Base-by-base conservation (phyloP, 2,329 filamentous ascomycete species). In the Coniochaeta sp. region DNA sequence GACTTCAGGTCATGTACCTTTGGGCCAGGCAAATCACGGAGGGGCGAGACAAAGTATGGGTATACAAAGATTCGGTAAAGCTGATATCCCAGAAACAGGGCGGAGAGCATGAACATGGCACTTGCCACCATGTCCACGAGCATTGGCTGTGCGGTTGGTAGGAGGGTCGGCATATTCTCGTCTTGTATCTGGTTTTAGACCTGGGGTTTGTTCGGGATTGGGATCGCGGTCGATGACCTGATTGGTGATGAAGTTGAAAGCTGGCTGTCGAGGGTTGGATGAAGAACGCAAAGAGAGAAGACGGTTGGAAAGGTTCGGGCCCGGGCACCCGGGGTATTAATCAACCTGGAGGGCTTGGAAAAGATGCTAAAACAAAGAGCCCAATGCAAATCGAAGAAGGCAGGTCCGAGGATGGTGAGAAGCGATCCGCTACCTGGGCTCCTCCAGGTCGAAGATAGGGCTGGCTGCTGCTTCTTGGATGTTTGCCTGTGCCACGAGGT, bases 1-100 rank as follows among this genome's bases (percentile, higher is more conserved):
- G 19, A 36, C 28, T 34, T 6, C 28, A 16, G 55, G 17, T 22
- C 8, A 19, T 64, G 9, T 63, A 78, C 77, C 66, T 71, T 74
- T 17, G 78, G 78, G 0, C 76, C 77, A 0, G 78, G 78, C 1
- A 81, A 63, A 57, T 76, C 67, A 16, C 77, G 71, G n/a, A 79
- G 66, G 0, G 77, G 74, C 0, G 78, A 81, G 54, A 77, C 60
- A 59, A 72, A 71, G 56, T 70, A 70, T 4, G 78, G 78, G 60
- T 78, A 79, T 26, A 81, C 62, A 60, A 78, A 68, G 42, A 74
- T 59, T 16, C 67, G 66, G 63, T 77, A 78, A 5, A 66, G 36
- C 44, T 71, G 69, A 59, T 70, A 30, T 50, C 34, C 55, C 5
- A 70, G 2, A 14, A 63, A 58, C 19, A 60, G 54, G 54, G 34